A percentile compares a stretch with the other conserved stretches of the same genome.
Evolutionary conservation across 2,329 filamentous ascomycete genomes (phyloP).

Genomic region (Westerdykella ornata): DNA sequence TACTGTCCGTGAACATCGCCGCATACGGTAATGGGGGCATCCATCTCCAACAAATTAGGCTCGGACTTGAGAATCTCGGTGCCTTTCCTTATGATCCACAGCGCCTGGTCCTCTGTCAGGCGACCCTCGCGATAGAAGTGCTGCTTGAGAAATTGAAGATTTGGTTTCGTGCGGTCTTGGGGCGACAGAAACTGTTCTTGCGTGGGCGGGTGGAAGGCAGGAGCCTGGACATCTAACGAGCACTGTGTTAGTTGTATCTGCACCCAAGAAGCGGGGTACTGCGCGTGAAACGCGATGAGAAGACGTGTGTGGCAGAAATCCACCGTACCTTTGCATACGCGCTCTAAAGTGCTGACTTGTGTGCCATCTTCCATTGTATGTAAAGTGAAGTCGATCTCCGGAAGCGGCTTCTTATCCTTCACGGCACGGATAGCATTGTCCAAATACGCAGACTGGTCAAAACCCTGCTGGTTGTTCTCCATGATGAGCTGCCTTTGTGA

Average conservation of each 20-base stretch:
- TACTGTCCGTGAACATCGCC: conserved; percentile 98
- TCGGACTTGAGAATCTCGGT: conserved; percentile 82
- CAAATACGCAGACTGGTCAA: conserved; percentile 47
- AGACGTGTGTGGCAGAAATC: neutral
- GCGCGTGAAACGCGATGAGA: neutral
- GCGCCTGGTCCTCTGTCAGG: conserved; percentile 90
- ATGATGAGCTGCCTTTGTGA: conserved; percentile 25
- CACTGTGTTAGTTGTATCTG: conserved; percentile 21
- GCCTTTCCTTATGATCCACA: conserved; percentile 88
- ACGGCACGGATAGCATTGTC: conserved; percentile 91
- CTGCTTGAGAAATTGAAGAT: conserved; percentile 91
- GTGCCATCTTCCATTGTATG: conserved; percentile 97
- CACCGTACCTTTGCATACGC: conserved; percentile 89
- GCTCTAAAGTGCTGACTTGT: conserved; percentile 89
- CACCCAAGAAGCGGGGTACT: neutral
- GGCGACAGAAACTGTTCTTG: conserved; percentile 93
- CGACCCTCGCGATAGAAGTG: conserved; percentile 98
- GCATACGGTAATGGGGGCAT: conserved; percentile 96
- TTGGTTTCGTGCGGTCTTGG: conserved; percentile 77
- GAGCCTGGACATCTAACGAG: conserved; percentile 83
- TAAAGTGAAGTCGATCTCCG: conserved; percentile 97
- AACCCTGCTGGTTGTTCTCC: conserved; percentile 29
- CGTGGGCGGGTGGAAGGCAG: conserved; percentile 84
- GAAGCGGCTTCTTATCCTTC: conserved; percentile 86
- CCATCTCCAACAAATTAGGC: conserved; percentile 97